Evolutionary conservation across 768 basidiomycete species (phyloP).

Genomic region (Naganishia vaughanmartiniae): DNA sequence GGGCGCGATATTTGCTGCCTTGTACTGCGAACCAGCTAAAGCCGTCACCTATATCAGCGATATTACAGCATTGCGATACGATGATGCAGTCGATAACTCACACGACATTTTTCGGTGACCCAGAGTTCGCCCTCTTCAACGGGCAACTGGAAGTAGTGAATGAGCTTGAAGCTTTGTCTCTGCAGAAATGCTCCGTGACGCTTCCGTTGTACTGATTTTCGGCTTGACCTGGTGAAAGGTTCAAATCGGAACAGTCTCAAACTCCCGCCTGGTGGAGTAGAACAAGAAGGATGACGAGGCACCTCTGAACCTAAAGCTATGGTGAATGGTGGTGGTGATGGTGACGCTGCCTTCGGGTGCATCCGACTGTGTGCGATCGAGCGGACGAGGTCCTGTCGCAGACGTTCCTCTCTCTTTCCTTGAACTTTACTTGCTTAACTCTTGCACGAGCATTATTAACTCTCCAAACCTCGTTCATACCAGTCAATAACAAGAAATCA

Average conservation of each 20-base stretch:
- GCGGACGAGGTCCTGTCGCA: too few relatives aligned
- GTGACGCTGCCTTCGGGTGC: conserved; percentile 3
- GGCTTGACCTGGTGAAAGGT: too few relatives aligned
- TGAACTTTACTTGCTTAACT: neutral
- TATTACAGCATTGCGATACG: neutral
- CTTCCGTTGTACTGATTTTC: too few relatives aligned
- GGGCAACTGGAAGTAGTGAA: neutral
- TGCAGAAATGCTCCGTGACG: neutral
- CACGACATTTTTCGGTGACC: neutral
- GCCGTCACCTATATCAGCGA: neutral
- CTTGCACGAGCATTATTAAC: neutral
- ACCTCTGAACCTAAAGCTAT: too few relatives aligned
- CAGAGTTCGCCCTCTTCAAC: neutral
- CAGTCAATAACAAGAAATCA: neutral
- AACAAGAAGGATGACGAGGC: too few relatives aligned
- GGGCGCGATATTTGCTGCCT: conserved; percentile 70
- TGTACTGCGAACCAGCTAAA: conserved; percentile 63
- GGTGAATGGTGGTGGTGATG: neutral
- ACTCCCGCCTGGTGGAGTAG: too few relatives aligned
- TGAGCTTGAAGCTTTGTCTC: neutral
- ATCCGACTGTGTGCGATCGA: neutral
- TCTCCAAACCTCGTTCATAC: neutral
- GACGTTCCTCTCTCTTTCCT: neutral
- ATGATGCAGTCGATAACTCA: neutral
- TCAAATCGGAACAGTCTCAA: too few relatives aligned